A percentile compares a stretch with the other conserved stretches of the same genome.
Evolutionary conservation across 2,329 filamentous ascomycete species (phyloP).

Genomic region (Aureobasidium mangrovei): DNA sequence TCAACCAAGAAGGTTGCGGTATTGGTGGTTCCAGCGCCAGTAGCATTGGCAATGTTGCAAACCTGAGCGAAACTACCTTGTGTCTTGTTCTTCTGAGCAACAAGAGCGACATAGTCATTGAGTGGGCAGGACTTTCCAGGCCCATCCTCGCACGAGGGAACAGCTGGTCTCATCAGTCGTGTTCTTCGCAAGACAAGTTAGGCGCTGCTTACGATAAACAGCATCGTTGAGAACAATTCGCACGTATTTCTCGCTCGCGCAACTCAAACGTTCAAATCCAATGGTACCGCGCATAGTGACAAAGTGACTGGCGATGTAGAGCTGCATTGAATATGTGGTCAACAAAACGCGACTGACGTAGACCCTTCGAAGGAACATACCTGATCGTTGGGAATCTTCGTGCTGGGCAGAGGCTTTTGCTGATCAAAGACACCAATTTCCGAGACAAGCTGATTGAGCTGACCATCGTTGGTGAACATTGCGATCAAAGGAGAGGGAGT

Average conservation of each 20-base stretch:
- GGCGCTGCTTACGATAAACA: slow-evolving; percentile 39
- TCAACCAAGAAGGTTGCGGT: slow-evolving; percentile 11
- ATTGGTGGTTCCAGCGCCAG: neutral
- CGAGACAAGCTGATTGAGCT: slow-evolving; percentile 53
- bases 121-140: slow-evolving; percentile 42
- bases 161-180: slow-evolving; percentile 33
- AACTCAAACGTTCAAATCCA: slow-evolving; percentile 54
- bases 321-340: slow-evolving; percentile 23
- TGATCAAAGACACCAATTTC: slow-evolving; percentile 54
- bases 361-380: neutral
- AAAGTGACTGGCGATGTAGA: slow-evolving; percentile 49
- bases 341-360: too few species aligned
- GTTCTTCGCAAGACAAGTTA: slow-evolving; percentile 32
- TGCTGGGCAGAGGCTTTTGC: slow-evolving; percentile 42
- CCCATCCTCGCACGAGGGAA: slow-evolving; percentile 42
- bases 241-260: slow-evolving; percentile 41
- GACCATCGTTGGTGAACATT: slow-evolving; percentile 57
- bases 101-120: slow-evolving; percentile 33
- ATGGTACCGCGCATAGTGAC: slow-evolving; percentile 58
- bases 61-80: slow-evolving; percentile 39
- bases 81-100: slow-evolving; percentile 30
- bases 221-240: slow-evolving; percentile 55
- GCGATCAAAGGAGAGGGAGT: slow-evolving; percentile 49
- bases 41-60: slow-evolving; percentile 29
- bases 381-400: slow-evolving; percentile 35